These are phyloP conservation scores for Nakataea oryzae DNA, from an alignment of 2,329 filamentous ascomycete genomes.

Conservation along the genomic window DNA sequence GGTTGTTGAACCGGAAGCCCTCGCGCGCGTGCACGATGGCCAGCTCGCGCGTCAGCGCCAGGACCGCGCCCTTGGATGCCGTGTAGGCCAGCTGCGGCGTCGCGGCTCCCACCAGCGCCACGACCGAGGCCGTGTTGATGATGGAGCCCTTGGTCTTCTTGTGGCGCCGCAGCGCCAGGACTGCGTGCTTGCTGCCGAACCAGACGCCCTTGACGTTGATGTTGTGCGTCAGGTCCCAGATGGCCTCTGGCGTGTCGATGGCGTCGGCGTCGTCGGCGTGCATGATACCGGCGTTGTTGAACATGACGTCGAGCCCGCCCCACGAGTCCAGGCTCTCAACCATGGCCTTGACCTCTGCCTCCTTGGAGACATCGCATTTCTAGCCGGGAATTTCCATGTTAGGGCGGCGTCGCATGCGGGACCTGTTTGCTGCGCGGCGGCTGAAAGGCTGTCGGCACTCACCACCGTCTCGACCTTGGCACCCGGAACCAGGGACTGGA, in stretches of 20 bases:
- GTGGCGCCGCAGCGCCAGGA: slow-evolving; percentile 69
- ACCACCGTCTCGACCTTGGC: slow-evolving; percentile 52
- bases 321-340: slow-evolving; percentile 68
- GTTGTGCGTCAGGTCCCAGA: slow-evolving; percentile 88
- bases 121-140: slow-evolving; percentile 87
- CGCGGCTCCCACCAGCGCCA: slow-evolving; percentile 76
- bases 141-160: slow-evolving; percentile 71
- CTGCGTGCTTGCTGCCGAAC: slow-evolving; percentile 88
- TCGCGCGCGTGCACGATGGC: slow-evolving; percentile 89
- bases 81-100: slow-evolving; percentile 90
- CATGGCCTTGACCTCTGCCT: slow-evolving; percentile 64
- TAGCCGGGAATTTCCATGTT: slow-evolving; percentile 7
- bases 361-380: slow-evolving; percentile 73
- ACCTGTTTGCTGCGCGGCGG: neutral
- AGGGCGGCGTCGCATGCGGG: neutral
- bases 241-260: slow-evolving; percentile 72
- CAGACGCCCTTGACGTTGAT: slow-evolving; percentile 99
- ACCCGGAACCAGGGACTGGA: slow-evolving; percentile 59
- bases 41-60: slow-evolving; percentile 81
- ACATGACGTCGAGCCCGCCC: slow-evolving; percentile 85
- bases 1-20: slow-evolving; percentile 77
- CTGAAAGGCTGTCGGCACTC: slow-evolving; percentile 9
- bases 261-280: slow-evolving; percentile 74
- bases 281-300: slow-evolving; percentile 99
- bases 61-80: slow-evolving; percentile 83